Evolutionary conservation across 805 yeast genomes (phyloP), one percentile per base, ranked within the genome.

Genomic region (Clavispora vitiphila): DNA sequence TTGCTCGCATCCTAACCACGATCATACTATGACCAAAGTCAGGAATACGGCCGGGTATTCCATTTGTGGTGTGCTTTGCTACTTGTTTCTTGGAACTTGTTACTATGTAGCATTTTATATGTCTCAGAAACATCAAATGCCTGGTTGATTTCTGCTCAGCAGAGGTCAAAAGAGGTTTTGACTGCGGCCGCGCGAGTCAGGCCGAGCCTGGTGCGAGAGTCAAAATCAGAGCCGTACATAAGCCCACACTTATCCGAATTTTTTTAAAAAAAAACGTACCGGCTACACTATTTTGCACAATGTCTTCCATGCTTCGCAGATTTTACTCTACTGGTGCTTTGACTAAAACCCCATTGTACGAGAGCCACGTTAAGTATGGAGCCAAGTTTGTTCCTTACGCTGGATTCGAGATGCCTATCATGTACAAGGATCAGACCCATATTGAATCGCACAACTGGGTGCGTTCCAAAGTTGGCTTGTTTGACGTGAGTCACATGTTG

Each of bases 401-500:
- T 14, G 96, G 96, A n/a, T 93, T 78, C 57, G 78, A 83, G 36
- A 91, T 93, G 97, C 99, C 99, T 1, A 89, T 93, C 8, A 64
- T 88, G 23, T 93, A 90, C 69, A 75, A 78, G 49, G 81, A 74
- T n/a, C 96, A 86, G 64, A 65, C 86, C 2, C 98, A 91, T 62
- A 80, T 88, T 31, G 95, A 89, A 47, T 89, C 97, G 1, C 99
- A 93, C 67, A 77, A 83, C 40, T 93, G 98, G 98, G 95, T 91
- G 0, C 78, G 99, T 61, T 57, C 69, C 16, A 77, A 86, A 47
- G 89, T 90, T 27, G 99, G 99, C 6, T 69, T 93, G 38, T 93
- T 93, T 56, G 99, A 93, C 61, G 99, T 93, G 39, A 86, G 96
- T 41, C 99, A 93, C 64, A 93, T 93, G 99, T 75, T 91, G 38